phyloP scores from a whole-genome alignment of 192 early-diverging fungal species.

The Anaeromyces robustus region DNA sequence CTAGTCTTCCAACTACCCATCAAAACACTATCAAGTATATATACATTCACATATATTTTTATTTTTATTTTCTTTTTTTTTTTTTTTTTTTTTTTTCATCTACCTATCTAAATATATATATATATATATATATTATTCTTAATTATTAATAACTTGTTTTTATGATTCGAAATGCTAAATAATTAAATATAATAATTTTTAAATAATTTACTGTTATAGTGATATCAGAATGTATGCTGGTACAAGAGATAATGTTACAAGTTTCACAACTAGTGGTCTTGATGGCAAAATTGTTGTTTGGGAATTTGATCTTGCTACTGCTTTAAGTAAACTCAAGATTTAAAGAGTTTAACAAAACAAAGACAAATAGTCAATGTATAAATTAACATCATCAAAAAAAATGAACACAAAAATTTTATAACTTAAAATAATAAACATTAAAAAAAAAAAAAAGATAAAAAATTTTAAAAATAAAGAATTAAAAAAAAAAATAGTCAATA shows the following conservation, averaged over 20 bases:
- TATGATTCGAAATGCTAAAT: no score
- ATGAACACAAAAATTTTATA: no score
- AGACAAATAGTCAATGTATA: no score
- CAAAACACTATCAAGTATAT: slow-evolving; percentile 89
- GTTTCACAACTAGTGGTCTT: slow-evolving; percentile 62
- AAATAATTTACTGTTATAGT: slow-evolving; percentile 7
- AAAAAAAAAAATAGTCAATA: no score
- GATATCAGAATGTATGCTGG: slow-evolving; percentile 35
- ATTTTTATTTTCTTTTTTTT: background rate
- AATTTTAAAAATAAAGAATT: no score
- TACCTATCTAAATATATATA: background rate
- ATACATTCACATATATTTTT: no score
- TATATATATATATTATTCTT: no score
- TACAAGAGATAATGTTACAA: slow-evolving; percentile 29
- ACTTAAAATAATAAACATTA: no score
- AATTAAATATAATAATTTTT: no score
- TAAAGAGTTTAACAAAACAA: background rate
- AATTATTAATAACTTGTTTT: no score
- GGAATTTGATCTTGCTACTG: slow-evolving; percentile 24
- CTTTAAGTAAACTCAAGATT: background rate
- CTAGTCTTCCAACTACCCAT: slow-evolving; percentile 66
- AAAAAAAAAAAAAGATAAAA: no score
- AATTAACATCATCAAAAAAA: no score
- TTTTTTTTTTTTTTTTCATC: slow-evolving; percentile 1
- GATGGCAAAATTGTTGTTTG: slow-evolving; percentile 77